Evolutionary conservation across 257 asterid species (phyloP).

Genomic region (Marsdenia floribunda): DNA sequence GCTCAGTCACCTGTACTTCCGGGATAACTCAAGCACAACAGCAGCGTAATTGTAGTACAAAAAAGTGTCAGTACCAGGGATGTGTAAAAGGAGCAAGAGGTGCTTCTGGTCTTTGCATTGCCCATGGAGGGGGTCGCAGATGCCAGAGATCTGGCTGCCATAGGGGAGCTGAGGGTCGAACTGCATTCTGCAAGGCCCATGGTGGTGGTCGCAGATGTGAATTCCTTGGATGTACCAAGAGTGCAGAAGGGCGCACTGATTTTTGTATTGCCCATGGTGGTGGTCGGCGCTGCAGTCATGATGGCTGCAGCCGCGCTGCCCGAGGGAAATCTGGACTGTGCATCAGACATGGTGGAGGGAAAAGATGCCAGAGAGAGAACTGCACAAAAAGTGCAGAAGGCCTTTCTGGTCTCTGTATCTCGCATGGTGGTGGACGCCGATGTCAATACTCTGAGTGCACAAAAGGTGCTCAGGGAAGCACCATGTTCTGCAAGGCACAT

Average conservation of each 20-base stretch:
- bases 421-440: constrained; percentile 93
- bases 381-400: constrained; percentile 93
- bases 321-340: constrained; percentile 87
- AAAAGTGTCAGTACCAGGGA: constrained; percentile 79
- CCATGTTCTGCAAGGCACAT: constrained; percentile 85
- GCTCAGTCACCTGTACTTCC: constrained; percentile 98
- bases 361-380: constrained; percentile 77
- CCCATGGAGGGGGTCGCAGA: constrained; percentile 95
- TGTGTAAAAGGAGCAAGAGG: constrained; percentile 91
- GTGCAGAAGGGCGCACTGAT: constrained; percentile 93
- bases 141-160: constrained; percentile 81
- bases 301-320: constrained; percentile 73
- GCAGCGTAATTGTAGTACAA: constrained; percentile 53
- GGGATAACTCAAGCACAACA: constrained; percentile 66
- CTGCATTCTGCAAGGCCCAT: constrained; percentile 96
- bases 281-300: constrained; percentile 79
- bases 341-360: constrained; percentile 97
- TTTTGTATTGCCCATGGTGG: constrained; percentile 94
- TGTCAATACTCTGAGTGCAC: constrained; percentile 63
- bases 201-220: constrained; percentile 97
- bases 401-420: constrained; percentile 90
- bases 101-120: constrained; percentile 89
- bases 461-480: constrained; percentile 94
- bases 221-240: constrained; percentile 79
- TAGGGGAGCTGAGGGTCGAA: constrained; percentile 94